These are phyloP conservation scores for Thermothielavioides terrestris DNA, from an alignment of 495 filamentous ascomycete species.

Conservation along the genomic window DNA sequence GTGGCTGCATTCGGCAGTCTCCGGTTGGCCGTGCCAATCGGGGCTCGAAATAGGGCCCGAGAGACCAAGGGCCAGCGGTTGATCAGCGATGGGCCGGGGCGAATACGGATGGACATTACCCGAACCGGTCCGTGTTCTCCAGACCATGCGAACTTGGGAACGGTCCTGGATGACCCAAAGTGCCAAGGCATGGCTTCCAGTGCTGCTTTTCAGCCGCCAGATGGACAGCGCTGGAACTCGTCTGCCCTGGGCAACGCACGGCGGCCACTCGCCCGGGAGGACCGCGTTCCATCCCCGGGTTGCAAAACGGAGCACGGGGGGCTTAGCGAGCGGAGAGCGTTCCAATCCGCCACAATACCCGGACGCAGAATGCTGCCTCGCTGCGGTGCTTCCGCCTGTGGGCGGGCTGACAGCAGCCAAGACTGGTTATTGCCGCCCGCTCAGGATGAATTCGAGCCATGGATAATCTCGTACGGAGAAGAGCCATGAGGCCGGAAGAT, in stretches of 20 bases:
- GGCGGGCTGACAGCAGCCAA: conserved; percentile 3
- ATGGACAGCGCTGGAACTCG: neutral
- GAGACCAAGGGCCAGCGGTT: conserved; percentile 3
- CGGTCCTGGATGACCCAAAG: conserved; percentile 26
- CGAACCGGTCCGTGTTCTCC: conserved; percentile 18
- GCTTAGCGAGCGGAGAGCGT: conserved; percentile 13
- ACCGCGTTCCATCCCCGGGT: conserved; percentile 11
- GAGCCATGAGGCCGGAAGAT: conserved; percentile 18
- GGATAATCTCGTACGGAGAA: conserved; percentile 25
- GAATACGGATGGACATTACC: conserved; percentile 34
- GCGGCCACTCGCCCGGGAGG: neutral
- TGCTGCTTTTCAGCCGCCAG: conserved; percentile 6
- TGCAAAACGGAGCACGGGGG: conserved; percentile 1
- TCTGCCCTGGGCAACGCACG: conserved; percentile 1
- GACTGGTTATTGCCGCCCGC: conserved; percentile 8
- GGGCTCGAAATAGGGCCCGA: conserved; percentile 11
- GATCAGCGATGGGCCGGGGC: conserved; percentile 14
- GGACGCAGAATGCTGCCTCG: neutral
- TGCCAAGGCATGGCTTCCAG: conserved; percentile 20
- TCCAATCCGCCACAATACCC: conserved; percentile 8
- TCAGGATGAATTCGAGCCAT: conserved; percentile 12
- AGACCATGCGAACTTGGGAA: too few relatives aligned
- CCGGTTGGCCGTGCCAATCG: conserved; percentile 17
- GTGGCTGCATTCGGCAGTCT: conserved; percentile 22
- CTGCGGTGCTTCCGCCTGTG: neutral